Base-by-base conservation (phyloP, 768 basidiomycete species). In the Phlebiopsis flavidoalba region DNA sequence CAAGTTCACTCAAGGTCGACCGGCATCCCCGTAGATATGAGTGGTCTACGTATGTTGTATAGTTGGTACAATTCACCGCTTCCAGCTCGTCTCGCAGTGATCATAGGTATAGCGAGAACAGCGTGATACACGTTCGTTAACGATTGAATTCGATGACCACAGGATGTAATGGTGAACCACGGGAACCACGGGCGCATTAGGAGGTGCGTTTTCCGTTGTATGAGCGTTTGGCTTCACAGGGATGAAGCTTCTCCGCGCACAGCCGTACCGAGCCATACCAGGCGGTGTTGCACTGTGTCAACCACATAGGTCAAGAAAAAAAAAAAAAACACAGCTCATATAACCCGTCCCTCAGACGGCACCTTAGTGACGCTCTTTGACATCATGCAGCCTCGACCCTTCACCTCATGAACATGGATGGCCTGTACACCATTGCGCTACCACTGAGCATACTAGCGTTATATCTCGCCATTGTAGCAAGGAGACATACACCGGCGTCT, bases 1-100 rank as follows among this genome's bases (percentile, higher is more conserved):
- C 63, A 93, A 87, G 74, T 73, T 95, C 45, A 73, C 80, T 68
- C 77, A 74, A 47, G 86, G 87, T 19, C 87, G 88, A 71, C 82
- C 87, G 7, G 21, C 26, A 33, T 51, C 15, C 21, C 40, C 54
- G n/a, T 56, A 43, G 40, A 43, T 43, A 43, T 17, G 12, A 3
- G 40, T 8, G n/a, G 40, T 43, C 40, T 43, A 17, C 40, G 17
- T 43, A 17, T 17, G 40, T 43, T 43, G 3, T 43, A 43, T 43
- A 12, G 40, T 12, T 12, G 11, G 40, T 12, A 17, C 3, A 43
- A 43, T 43, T 2, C 40, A 43, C 12, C 40, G 4, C 17, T 43
- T 43, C 17, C 40, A 3, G 26, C 26, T 31, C 6, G 26, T 31
- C 26, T 31, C 26, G 26, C 26, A 31, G 26, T 31, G 26, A 31